A percentile compares a stretch with the other conserved stretches of the same genome.
phyloP scores from a whole-genome alignment of 495 filamentous ascomycete species.

The Trichoderma orchidacearum region DNA sequence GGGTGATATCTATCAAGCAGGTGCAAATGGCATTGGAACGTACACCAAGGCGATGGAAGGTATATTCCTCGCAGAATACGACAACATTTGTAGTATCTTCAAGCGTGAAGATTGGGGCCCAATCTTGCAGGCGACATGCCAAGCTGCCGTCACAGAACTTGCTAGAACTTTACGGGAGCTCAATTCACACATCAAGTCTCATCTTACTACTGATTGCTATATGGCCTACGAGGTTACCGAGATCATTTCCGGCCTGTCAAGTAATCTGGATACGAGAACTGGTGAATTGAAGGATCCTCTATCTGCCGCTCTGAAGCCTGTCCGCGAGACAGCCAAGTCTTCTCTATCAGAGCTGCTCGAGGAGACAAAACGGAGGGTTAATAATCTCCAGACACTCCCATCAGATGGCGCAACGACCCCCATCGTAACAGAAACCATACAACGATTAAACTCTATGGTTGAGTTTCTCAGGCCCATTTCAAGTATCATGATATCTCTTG shows the following conservation, averaged over 20 bases:
- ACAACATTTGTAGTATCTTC: slow-evolving; percentile 75
- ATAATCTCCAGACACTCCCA: slow-evolving; percentile 50
- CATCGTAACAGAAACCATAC: slow-evolving; percentile 74
- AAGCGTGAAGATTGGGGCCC: slow-evolving; percentile 68
- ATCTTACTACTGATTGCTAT: slow-evolving; percentile 87
- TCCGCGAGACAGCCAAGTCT: slow-evolving; percentile 80
- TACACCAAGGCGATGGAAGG: slow-evolving; percentile 82
- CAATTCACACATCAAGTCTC: slow-evolving; percentile 73
- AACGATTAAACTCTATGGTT: slow-evolving; percentile 71
- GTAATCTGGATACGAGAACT: slow-evolving; percentile 64
- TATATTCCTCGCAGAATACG: slow-evolving; percentile 76
- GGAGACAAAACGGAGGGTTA: slow-evolving; percentile 62
- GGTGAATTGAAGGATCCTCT: slow-evolving; percentile 76
- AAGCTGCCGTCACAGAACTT: slow-evolving; percentile 63
- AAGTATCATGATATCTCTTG: slow-evolving; percentile 80
- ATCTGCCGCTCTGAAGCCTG: slow-evolving; percentile 72
- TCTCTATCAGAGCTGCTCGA: slow-evolving; percentile 77
- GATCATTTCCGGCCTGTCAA: slow-evolving; percentile 69
- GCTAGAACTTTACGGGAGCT: slow-evolving; percentile 77
- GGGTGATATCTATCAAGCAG: slow-evolving; percentile 73
- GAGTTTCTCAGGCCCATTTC: slow-evolving; percentile 77
- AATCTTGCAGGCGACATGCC: slow-evolving; percentile 64
- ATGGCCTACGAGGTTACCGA: slow-evolving; percentile 94
- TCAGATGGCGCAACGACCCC: slow-evolving; percentile 67
- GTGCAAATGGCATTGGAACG: slow-evolving; percentile 84